These are phyloP conservation scores for Orobanche coerulescens DNA, from an alignment of 257 asterid genomes.

Conservation along the genomic window DNA sequence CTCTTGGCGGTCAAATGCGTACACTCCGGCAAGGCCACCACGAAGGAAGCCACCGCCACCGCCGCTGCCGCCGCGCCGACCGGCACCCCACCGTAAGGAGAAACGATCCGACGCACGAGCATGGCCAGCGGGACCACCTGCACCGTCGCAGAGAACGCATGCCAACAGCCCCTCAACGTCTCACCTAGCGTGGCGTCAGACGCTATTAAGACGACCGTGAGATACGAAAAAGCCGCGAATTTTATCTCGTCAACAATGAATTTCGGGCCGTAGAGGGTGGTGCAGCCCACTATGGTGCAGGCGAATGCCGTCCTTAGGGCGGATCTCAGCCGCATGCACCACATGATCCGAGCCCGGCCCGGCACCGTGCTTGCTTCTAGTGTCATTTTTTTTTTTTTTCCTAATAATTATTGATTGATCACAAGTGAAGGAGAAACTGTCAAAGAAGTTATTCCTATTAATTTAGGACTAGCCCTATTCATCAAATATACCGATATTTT, in stretches of 20 bases:
- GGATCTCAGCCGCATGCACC: constrained; percentile 54
- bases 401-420: too few species aligned
- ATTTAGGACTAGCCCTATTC: too few species aligned
- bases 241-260: constrained; percentile 20
- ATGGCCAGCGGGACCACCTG: constrained; percentile 48
- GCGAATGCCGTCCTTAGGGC: constrained; percentile 45
- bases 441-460: not conserved
- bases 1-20: constrained; percentile 43
- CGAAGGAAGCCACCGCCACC: constrained; percentile 32
- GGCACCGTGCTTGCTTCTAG: constrained; percentile 28
- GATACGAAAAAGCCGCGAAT: constrained; percentile 50
- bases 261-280: constrained; percentile 50
- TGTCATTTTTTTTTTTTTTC: not conserved
- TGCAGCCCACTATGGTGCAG: constrained; percentile 40
- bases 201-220: constrained; percentile 38
- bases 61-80: constrained; percentile 14
- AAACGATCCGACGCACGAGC: constrained; percentile 25
- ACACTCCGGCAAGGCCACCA: constrained; percentile 46
- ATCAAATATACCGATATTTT: too few species aligned
- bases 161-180: constrained; percentile 51
- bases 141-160: constrained; percentile 40
- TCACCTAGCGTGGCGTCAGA: constrained; percentile 54
- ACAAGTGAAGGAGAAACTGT: not conserved
- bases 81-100: constrained; percentile 20
- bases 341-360: constrained; percentile 35